These are phyloP conservation scores for Colletotrichum tanaceti DNA, from an alignment of 2,329 filamentous ascomycete genomes.

Conservation along the genomic window DNA sequence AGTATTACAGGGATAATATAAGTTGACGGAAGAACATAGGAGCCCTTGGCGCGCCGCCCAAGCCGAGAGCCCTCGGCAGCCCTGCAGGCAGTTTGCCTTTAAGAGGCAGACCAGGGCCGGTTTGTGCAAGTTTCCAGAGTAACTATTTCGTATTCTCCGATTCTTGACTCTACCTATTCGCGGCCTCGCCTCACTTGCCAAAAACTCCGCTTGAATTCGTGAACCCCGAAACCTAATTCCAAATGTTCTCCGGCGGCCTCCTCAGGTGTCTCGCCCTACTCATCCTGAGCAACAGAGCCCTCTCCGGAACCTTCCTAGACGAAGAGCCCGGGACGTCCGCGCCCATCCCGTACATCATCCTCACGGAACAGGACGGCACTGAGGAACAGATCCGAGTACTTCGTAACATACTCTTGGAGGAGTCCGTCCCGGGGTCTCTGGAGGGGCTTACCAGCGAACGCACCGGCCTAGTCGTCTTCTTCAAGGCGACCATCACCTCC, in stretches of 20 bases:
- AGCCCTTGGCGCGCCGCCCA: too few relatives aligned
- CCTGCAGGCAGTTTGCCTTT: too few relatives aligned
- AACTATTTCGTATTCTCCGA: too few relatives aligned
- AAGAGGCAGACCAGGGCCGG: too few relatives aligned
- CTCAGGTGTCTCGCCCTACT: constrained; percentile 1
- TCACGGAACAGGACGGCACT: not conserved
- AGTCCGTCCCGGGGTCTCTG: not conserved
- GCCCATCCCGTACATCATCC: not conserved
- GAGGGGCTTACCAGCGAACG: constrained; percentile 4
- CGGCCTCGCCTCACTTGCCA: too few relatives aligned
- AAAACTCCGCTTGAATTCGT: not conserved
- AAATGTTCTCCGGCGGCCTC: not conserved
- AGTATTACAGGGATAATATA: too few relatives aligned
- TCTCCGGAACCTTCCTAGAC: too few relatives aligned
- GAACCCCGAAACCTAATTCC: not conserved
- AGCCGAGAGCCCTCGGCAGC: too few relatives aligned
- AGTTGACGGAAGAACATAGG: too few relatives aligned
- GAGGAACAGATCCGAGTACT: constrained; percentile 3
- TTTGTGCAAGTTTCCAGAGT: too few relatives aligned
- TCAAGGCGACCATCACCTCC: constrained; percentile 19
- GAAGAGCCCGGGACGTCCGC: constrained; percentile 8
- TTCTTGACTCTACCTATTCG: too few relatives aligned
- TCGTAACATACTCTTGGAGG: constrained; percentile 2
- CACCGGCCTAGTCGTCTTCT: constrained; percentile 19
- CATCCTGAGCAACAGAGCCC: constrained; percentile 2